Base-by-base conservation (phyloP, 2,329 filamentous ascomycete species). In the Arthroderma uncinatum region DNA sequence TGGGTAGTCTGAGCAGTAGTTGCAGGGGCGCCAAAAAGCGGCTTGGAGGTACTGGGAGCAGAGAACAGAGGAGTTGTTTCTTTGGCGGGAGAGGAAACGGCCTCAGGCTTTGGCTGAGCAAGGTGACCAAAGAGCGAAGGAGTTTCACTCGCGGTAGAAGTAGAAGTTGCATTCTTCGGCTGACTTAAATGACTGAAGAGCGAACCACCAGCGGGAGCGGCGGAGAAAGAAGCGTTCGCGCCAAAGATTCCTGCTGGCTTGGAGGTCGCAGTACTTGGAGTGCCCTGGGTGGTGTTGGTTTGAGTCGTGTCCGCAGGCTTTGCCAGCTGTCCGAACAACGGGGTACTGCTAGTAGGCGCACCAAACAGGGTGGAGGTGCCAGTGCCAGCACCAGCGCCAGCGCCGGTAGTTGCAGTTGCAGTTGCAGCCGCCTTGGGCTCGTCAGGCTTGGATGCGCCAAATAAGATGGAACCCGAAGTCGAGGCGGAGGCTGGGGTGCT, bases 361-460 rank as follows among this genome's bases (percentile, higher is more conserved):
- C 60, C 60, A 21, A 60, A 62, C 19, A 62, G 33, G n/a, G 56
- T 28, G 25, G 25, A 48, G 12, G 12, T 48, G 14, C 44, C 23
- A 30, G 25, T 7, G 7, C 28, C 28, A 30, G 28, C 7, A 34
- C n/a, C n/a, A 34, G 12, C 8, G 42, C 19, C 14, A 10, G 21
- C 19, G 21, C 19, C 42, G 19, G 30, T 6, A 19, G 54, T 37
- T 16, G 40, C 57, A 5, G 58, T 23, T 42, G 44, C 25, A 36
- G 14, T 53, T 4, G 25, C 23, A 16, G 53, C 28, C 12, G 25
- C 14, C 25, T 44, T 56, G n/a, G 39, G n/a, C n/a, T 57, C 55
- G n/a, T 47, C 44, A 52, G 56, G 48, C 39, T 54, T 42, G 14
- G 48, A 16, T 23, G 40, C 16, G 19, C 53, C 42, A 28, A 58